These are phyloP conservation scores for Sanghuangporus sanghuang DNA, from an alignment of 1,284 basidiomycete species.

Conservation along the genomic window DNA sequence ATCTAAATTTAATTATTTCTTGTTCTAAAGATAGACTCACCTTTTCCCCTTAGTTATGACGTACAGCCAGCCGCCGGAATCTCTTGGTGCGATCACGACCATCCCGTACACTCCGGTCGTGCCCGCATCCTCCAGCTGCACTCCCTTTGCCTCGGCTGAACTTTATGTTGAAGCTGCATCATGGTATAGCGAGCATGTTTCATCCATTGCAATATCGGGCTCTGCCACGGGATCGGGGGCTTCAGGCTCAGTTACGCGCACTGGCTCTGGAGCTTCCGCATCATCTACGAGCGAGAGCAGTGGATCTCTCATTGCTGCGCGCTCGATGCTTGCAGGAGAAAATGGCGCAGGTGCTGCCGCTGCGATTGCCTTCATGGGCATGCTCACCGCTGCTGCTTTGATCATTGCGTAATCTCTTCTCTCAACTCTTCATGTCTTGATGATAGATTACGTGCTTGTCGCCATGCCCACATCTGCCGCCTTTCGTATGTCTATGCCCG, in stretches of 20 bases:
- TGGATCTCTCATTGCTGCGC: background rate
- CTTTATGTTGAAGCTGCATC: slow-evolving; percentile 35
- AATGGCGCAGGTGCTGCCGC: slow-evolving; percentile 11
- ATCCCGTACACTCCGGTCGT: slow-evolving; percentile 58
- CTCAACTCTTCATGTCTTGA: background rate
- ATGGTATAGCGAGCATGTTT: background rate
- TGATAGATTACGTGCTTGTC: background rate
- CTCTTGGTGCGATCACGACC: slow-evolving; percentile 47
- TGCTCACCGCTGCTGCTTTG: slow-evolving; percentile 5
- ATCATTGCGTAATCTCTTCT: background rate
- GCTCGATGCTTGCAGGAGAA: background rate
- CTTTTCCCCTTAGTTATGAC: slow-evolving; percentile 29
- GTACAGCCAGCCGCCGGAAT: slow-evolving; percentile 58
- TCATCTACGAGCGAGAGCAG: background rate
- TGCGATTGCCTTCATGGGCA: slow-evolving; percentile 14
- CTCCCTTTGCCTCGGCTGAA: slow-evolving; percentile 45
- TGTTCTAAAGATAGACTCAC: background rate
- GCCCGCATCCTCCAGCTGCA: slow-evolving; percentile 62
- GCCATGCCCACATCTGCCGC: background rate
- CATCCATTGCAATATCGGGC: background rate
- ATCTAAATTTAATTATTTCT: background rate
- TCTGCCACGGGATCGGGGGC: slow-evolving; percentile 7
- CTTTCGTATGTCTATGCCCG: background rate
- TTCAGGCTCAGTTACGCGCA: slow-evolving; percentile 18
- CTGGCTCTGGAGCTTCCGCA: background rate